These are phyloP conservation scores for Tricholoma hemisulphureum DNA, from an alignment of 768 basidiomycete species.

Conservation along the genomic window DNA sequence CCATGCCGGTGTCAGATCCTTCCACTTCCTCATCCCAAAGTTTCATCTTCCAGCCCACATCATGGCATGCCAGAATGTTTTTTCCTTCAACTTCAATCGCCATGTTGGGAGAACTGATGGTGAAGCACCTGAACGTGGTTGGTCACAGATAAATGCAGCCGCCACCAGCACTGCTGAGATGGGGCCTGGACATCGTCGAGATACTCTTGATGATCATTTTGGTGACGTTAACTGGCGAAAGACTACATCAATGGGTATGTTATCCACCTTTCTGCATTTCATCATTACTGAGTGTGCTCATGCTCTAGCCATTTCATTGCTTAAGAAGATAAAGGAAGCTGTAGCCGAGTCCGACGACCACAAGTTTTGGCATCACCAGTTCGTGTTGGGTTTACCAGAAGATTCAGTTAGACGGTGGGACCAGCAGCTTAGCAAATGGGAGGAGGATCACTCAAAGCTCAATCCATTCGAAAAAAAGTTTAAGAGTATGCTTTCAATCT, in stretches of 20 bases:
- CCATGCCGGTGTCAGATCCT: neutral
- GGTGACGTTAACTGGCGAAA: neutral
- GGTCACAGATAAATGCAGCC: constrained; percentile 8
- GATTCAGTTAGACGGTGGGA: neutral
- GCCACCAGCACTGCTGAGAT: constrained; percentile 30
- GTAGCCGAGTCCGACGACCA: neutral
- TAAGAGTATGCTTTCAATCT: neutral
- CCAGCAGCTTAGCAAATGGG: neutral
- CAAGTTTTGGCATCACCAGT: neutral
- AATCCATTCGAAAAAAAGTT: constrained; percentile 5
- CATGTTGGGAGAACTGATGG: constrained; percentile 5
- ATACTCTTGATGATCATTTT: constrained; percentile 25
- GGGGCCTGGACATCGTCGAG: constrained; percentile 28
- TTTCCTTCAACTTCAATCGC: neutral
- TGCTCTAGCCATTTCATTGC: neutral
- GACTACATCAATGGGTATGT: neutral
- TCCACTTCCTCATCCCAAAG: neutral
- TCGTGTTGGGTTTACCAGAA: neutral
- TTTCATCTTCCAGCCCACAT: constrained; percentile 3
- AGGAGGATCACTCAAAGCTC: neutral
- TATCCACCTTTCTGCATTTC: neutral
- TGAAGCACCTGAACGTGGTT: constrained; percentile 3
- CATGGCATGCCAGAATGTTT: constrained; percentile 1
- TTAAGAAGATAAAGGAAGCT: constrained; percentile 1
- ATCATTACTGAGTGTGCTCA: neutral